phyloP scores from a whole-genome alignment of 2,329 filamentous ascomycete genomes.

The Pseudogymnoascus verrucosus region DNA sequence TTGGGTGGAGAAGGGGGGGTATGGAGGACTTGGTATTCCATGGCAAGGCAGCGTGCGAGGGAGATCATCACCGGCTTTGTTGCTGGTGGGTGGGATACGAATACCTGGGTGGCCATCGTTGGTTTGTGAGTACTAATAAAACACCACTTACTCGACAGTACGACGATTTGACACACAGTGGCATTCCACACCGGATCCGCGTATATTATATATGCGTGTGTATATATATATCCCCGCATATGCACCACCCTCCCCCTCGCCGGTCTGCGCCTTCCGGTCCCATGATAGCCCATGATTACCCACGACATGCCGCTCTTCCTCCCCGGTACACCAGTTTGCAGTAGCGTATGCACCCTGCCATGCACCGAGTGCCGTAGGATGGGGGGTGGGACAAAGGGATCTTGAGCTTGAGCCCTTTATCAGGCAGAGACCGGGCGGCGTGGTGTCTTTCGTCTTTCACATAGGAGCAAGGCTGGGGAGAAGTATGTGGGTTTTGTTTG shows the following conservation, averaged over 20 bases:
- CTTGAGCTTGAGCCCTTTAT: background rate
- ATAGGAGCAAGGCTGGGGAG: background rate
- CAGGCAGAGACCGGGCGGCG: background rate
- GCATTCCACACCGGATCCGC: background rate
- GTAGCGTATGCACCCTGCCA: background rate
- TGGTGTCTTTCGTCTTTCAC: background rate
- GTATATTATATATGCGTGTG: no score
- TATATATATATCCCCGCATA: background rate
- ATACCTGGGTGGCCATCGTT: background rate
- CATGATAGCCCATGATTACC: background rate
- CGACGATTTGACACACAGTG: no score
- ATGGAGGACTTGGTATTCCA: background rate
- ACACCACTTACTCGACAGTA: no score
- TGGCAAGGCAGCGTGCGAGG: background rate
- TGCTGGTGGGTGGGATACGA: background rate
- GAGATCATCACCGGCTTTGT: background rate
- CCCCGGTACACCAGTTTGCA: background rate
- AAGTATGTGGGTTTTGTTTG: background rate
- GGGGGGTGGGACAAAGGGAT: background rate
- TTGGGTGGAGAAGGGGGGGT: background rate
- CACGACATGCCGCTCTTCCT: background rate
- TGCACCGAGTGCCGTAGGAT: background rate
- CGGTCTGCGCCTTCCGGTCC: background rate
- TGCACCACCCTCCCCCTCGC: background rate
- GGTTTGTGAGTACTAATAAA: background rate